These are phyloP conservation scores for Pelargonium citronellum DNA, from an alignment of 441 rosid genomes.

Conservation along the genomic window DNA sequence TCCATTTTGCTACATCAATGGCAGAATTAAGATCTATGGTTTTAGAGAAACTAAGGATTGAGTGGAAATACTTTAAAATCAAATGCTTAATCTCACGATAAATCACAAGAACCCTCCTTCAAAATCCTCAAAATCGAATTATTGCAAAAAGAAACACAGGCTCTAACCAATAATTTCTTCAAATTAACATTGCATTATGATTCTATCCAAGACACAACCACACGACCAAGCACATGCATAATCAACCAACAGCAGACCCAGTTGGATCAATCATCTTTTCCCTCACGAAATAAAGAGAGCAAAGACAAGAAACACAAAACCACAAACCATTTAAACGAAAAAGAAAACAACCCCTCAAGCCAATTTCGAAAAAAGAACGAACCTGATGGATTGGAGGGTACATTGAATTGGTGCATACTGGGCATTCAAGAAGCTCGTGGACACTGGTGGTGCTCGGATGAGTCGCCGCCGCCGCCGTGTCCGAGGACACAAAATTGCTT, in stretches of 20 bases:
- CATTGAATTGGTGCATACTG: constrained; percentile 96
- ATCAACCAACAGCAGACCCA: background rate
- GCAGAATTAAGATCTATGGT: no score
- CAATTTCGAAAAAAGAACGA: constrained; percentile 9
- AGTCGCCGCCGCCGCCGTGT: constrained; percentile 35
- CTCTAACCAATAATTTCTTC: background rate
- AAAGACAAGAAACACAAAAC: background rate
- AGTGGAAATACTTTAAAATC: no score
- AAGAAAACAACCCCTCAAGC: constrained; percentile 10
- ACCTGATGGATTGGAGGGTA: constrained; percentile 99
- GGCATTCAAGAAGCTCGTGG: constrained; percentile 96
- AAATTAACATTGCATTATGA: background rate
- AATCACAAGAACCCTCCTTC: no score
- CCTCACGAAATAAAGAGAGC: background rate
- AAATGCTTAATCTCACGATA: no score
- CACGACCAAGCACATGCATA: background rate
- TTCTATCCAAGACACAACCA: background rate
- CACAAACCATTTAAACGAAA: background rate
- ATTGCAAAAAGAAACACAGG: background rate
- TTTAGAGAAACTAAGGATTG: no score
- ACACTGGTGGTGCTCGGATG: constrained; percentile 66
- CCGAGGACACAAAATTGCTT: constrained; percentile 32
- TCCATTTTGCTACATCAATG: no score
- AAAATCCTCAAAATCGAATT: no score
- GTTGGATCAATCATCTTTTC: background rate